Base-by-base conservation (phyloP, 148 eudicot genomes). In the Limonium bicolor region DNA sequence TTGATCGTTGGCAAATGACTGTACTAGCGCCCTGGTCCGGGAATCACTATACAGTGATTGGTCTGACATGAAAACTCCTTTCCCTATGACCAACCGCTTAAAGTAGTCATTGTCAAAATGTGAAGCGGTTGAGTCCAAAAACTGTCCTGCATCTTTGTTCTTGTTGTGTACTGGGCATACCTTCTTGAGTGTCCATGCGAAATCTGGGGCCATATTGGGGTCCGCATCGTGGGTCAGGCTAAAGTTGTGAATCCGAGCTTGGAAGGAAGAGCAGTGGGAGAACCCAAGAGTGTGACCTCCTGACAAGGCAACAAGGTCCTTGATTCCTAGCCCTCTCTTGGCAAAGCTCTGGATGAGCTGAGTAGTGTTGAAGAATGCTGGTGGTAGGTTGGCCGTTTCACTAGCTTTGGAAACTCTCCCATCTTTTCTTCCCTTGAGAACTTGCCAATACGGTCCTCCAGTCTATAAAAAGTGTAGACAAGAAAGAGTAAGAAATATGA, bases 101-200 rank as follows among this genome's bases (percentile, higher is more conserved):
- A 55, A 70, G 48, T 70, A 70, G 31, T 70, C 65, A 21, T 70
- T 70, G 42, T 70, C 71, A 17, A 70, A 70, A n/a, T n/a, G n/a
- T n/a, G n/a, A n/a, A n/a, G n/a, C n/a, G n/a, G n/a, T n/a, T n/a
- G n/a, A n/a, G n/a, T n/a, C n/a, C n/a, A n/a, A n/a, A n/a, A n/a
- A n/a, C n/a, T n/a, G n/a, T n/a, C n/a, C n/a, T n/a, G n/a, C n/a
- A n/a, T n/a, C n/a, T n/a, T n/a, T n/a, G n/a, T n/a, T n/a, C n/a
- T n/a, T n/a, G n/a, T n/a, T n/a, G n/a, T n/a, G n/a, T n/a, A n/a
- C n/a, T n/a, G 48, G 42, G 59, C 59, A 61, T 22, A 12, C 10
- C 0, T 13, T 23, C 45, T 61, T 61, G 4, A 53, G 14, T 7
- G 2, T 3, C 20, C 26, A 12, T 4, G 52, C 64, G 27, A 51